Evolutionary conservation across 768 basidiomycete genomes (phyloP).

Genomic region (Tulasnella sp.): DNA sequence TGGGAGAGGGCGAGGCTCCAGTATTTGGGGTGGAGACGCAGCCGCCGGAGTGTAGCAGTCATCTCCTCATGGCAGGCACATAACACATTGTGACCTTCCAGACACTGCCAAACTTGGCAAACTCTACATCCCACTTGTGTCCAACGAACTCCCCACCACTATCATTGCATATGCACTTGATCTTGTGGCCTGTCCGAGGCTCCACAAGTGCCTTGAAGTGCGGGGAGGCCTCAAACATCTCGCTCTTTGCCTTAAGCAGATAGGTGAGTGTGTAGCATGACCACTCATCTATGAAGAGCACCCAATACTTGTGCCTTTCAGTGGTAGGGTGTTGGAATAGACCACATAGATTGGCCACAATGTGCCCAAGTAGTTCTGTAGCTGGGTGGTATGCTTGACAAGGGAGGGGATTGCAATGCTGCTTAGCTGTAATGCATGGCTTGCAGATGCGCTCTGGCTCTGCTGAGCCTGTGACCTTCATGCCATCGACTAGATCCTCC

Average conservation of each 20-base stretch:
- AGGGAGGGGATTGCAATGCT: no score
- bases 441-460: no score
- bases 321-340: not conserved
- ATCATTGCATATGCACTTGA: constrained; percentile 28
- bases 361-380: constrained; percentile 9
- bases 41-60: not conserved
- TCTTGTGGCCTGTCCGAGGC: constrained; percentile 23
- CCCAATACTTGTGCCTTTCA: constrained; percentile 12
- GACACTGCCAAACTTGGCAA: constrained; percentile 15
- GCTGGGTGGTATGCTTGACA: no score
- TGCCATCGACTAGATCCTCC: no score
- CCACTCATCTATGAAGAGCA: constrained; percentile 14
- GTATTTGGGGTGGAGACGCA: not conserved
- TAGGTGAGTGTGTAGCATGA: not conserved
- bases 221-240: constrained; percentile 23
- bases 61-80: constrained; percentile 9
- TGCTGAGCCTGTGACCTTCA: no score
- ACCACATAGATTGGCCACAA: constrained; percentile 15
- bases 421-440: no score
- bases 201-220: constrained; percentile 30
- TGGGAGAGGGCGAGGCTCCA: not conserved
- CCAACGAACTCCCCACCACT: constrained; percentile 32
- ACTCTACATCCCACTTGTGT: not conserved
- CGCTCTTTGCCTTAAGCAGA: constrained; percentile 3
- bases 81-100: constrained; percentile 1